A percentile compares a stretch with the other conserved stretches of the same genome.
phyloP scores from a whole-genome alignment of 495 filamentous ascomycete genomes.

The Aspergillus steynii region DNA sequence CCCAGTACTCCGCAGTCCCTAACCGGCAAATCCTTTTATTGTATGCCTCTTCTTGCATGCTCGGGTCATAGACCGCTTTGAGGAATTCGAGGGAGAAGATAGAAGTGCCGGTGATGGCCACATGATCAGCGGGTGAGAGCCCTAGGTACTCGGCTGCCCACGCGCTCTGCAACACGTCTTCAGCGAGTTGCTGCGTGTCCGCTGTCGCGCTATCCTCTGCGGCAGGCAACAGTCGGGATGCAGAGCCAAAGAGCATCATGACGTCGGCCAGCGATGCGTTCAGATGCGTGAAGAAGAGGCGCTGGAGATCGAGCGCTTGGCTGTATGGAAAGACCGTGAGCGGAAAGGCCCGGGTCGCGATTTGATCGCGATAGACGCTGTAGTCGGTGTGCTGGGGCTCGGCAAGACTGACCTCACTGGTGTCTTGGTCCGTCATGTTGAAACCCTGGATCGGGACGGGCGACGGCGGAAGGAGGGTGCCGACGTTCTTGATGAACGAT shows the following conservation, averaged over 20 bases:
- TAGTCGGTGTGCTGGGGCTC: neutral
- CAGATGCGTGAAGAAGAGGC: neutral
- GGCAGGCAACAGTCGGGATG: neutral
- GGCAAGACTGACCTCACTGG: neutral
- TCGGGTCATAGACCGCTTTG: neutral
- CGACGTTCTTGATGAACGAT: neutral
- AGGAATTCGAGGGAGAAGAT: neutral
- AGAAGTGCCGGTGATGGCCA: neutral
- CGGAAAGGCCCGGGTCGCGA: neutral
- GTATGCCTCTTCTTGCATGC: neutral
- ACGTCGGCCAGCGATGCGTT: neutral
- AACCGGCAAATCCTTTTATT: neutral
- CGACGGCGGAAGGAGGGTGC: neutral
- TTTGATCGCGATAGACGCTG: neutral
- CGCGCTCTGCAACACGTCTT: neutral
- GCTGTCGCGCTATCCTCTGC: too few species aligned
- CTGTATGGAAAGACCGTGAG: neutral
- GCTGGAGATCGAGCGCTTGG: neutral
- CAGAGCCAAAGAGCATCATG: neutral
- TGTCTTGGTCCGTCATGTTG: neutral
- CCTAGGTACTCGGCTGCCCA: neutral
- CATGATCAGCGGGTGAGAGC: neutral
- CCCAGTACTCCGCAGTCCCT: neutral
- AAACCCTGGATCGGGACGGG: neutral
- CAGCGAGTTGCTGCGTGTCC: neutral